phyloP scores from a whole-genome alignment of 2,329 filamentous ascomycete genomes.

The Stylonectria norvegica region DNA sequence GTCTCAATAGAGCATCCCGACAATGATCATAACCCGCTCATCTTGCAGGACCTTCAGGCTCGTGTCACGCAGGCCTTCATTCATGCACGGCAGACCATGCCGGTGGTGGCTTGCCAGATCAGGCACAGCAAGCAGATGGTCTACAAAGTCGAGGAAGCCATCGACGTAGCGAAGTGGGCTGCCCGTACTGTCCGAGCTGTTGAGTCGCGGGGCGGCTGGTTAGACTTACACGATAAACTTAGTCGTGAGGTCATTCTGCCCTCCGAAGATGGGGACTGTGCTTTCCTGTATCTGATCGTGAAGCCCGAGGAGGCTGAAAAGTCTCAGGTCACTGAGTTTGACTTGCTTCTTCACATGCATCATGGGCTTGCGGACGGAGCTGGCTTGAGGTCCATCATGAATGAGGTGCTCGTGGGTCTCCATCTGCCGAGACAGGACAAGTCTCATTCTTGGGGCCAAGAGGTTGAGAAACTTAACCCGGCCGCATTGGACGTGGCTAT shows the following conservation, averaged over 20 bases:
- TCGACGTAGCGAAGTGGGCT: constrained; percentile 3
- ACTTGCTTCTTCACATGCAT: constrained; percentile 7
- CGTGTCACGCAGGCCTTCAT: constrained; percentile 1
- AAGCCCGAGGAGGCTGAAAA: constrained; percentile 1
- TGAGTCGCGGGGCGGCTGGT: neutral
- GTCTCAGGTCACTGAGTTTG: constrained; percentile 3
- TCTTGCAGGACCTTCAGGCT: neutral
- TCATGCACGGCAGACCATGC: constrained; percentile 3
- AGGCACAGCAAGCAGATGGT: constrained; percentile 4
- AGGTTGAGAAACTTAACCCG: constrained; percentile 5
- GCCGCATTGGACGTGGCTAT: constrained; percentile 4
- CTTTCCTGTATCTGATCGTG: constrained; percentile 2
- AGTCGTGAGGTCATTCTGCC: constrained; percentile 4
- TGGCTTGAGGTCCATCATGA: constrained; percentile 4
- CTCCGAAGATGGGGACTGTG: constrained; percentile 4
- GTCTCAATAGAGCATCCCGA: neutral
- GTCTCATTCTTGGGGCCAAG: constrained; percentile 2
- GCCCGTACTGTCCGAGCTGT: neutral
- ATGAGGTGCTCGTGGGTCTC: constrained; percentile 4
- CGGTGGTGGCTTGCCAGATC: constrained; percentile 6
- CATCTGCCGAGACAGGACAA: neutral
- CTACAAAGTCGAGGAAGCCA: constrained; percentile 2
- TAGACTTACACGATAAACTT: constrained; percentile 1
- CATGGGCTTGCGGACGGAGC: constrained; percentile 4
- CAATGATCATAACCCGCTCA: neutral